Evolutionary conservation across 2,329 filamentous ascomycete genomes (phyloP).

Genomic region (Dothideomycetes sp.): DNA sequence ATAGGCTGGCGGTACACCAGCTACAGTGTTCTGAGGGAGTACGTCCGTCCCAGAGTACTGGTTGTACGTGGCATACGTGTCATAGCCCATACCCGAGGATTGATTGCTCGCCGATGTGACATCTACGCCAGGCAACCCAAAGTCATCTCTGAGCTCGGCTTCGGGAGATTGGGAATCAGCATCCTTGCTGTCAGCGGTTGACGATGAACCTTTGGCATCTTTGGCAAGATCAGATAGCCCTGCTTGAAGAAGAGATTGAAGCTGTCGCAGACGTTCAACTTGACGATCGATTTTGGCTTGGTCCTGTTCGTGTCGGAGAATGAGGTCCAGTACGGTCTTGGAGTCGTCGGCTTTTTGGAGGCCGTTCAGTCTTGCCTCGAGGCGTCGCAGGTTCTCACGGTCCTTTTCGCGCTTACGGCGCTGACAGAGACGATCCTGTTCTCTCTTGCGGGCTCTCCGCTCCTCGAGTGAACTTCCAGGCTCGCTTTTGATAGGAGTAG

Average conservation of each 20-base stretch:
- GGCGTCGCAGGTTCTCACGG: slow-evolving; percentile 8
- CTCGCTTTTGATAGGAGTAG: neutral
- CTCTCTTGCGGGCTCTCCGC: slow-evolving; percentile 6
- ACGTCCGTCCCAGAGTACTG: too few relatives aligned
- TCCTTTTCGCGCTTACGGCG: slow-evolving; percentile 8
- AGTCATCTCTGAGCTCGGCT: too few relatives aligned
- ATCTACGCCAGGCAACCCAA: too few relatives aligned
- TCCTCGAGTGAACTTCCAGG: neutral
- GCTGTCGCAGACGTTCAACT: slow-evolving; percentile 6
- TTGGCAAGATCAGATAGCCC: slow-evolving; percentile 3
- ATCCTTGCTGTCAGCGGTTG: neutral
- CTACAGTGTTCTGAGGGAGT: too few relatives aligned
- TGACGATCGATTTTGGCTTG: slow-evolving; percentile 6
- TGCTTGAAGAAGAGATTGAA: slow-evolving; percentile 4
- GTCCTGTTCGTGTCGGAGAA: slow-evolving; percentile 7
- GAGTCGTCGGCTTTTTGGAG: slow-evolving; percentile 6
- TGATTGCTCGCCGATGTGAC: too few relatives aligned
- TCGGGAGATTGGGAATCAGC: neutral
- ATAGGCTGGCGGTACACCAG: too few relatives aligned
- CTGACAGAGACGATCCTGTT: slow-evolving; percentile 8
- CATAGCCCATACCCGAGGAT: too few relatives aligned
- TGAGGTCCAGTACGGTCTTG: slow-evolving; percentile 7
- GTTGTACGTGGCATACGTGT: too few relatives aligned
- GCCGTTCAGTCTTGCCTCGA: slow-evolving; percentile 8
- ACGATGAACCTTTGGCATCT: neutral